Conservation (phyloP, 176 grass and related monocot species). For the Bolboschoenus planiculmis region DNA sequence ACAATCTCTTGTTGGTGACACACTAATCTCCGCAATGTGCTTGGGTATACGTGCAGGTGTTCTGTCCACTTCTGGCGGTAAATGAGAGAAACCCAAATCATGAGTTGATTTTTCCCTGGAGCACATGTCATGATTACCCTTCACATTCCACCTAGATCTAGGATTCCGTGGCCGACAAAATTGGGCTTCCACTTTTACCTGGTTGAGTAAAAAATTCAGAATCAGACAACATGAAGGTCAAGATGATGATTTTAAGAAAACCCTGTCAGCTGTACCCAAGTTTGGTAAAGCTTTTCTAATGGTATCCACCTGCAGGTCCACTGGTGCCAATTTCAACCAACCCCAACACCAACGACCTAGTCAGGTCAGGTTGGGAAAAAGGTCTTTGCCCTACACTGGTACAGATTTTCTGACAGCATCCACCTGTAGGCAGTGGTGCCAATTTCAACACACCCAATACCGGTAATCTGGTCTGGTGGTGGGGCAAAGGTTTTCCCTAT, state of each 20-base stretch:
- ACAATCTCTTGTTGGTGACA: constrained; percentile 6
- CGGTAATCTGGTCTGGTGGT: background rate
- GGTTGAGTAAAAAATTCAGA: constrained; percentile 5
- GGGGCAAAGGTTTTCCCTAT: background rate
- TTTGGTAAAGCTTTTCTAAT: background rate
- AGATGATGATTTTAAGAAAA: background rate
- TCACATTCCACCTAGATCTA: constrained; percentile 59
- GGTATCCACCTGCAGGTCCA: background rate
- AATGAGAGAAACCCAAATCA: constrained; percentile 37
- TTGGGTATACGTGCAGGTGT: constrained; percentile 32
- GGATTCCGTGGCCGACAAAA: constrained; percentile 74
- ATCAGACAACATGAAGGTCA: background rate
- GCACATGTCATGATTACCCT: constrained; percentile 70
- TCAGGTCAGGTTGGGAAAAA: background rate
- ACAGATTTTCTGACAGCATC: background rate
- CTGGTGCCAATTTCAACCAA: background rate
- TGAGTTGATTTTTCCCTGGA: constrained; percentile 35
- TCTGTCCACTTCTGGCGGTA: constrained; percentile 26
- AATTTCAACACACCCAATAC: background rate
- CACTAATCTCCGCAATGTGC: constrained; percentile 29
- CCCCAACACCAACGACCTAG: background rate
- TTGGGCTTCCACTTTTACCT: constrained; percentile 84
- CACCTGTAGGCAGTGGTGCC: background rate
- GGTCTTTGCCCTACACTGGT: background rate
- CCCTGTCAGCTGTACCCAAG: background rate